Conservation (phyloP, 2,329 filamentous ascomycete genomes). For the Diaporthe longicolla region DNA sequence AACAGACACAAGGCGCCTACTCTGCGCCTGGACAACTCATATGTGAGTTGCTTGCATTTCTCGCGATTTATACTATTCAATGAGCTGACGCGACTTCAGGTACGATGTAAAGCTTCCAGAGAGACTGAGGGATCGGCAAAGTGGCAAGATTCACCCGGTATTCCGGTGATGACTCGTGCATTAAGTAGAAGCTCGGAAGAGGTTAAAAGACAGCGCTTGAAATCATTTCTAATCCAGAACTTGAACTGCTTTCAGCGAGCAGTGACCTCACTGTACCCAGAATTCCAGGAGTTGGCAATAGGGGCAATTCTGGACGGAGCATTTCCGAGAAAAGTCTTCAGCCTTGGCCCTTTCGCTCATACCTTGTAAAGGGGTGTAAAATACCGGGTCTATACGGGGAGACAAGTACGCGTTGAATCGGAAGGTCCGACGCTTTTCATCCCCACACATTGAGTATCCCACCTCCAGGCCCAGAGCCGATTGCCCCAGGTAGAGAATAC, state of each 20-base stretch:
- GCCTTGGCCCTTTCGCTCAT: not conserved
- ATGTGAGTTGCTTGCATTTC: slow-evolving; percentile 53
- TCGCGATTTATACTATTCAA: too few species aligned
- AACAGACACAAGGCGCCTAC: slow-evolving; percentile 68
- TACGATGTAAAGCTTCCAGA: slow-evolving; percentile 37
- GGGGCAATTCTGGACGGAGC: not conserved
- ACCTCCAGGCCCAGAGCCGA: not conserved
- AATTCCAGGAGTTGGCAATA: not conserved
- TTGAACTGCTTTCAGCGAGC: not conserved
- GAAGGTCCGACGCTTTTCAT: not conserved
- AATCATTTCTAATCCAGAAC: not conserved
- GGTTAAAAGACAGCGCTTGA: not conserved
- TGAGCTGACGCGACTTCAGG: not conserved
- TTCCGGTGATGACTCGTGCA: slow-evolving; percentile 15
- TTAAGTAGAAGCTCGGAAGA: not conserved
- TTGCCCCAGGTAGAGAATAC: not conserved
- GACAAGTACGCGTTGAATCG: not conserved
- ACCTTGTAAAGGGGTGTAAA: slow-evolving; percentile 5
- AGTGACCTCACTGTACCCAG: not conserved
- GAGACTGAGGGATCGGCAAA: slow-evolving; percentile 32
- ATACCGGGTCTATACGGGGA: slow-evolving; percentile 15
- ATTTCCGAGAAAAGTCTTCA: slow-evolving; percentile 21
- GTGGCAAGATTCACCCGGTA: slow-evolving; percentile 22
- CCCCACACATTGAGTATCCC: not conserved
- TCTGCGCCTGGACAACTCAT: slow-evolving; percentile 68